Evolutionary conservation across 1,139 yeast genomes (phyloP).

Genomic region (Debaryomyces sp.): DNA sequence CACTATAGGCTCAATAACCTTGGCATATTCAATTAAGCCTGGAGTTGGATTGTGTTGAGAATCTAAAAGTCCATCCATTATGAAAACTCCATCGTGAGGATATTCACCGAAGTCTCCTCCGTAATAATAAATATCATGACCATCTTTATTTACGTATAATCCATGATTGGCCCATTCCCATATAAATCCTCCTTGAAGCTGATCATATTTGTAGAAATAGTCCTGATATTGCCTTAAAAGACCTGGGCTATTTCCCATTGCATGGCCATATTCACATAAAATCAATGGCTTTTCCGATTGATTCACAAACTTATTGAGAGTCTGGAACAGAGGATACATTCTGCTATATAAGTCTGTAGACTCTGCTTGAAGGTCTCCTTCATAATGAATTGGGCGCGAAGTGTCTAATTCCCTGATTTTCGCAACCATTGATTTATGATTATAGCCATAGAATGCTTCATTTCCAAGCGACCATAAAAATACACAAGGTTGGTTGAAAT

Average conservation of each 20-base stretch:
- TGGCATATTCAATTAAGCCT: constrained; percentile 29
- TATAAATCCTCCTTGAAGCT: constrained; percentile 36
- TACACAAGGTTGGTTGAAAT: constrained; percentile 33
- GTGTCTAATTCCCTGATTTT: constrained; percentile 24
- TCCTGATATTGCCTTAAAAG: constrained; percentile 32
- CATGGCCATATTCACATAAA: constrained; percentile 38
- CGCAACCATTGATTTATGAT: constrained; percentile 29
- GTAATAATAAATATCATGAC: constrained; percentile 23
- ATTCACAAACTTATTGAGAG: constrained; percentile 21
- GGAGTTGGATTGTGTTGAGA: constrained; percentile 37
- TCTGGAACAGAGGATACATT: constrained; percentile 30
- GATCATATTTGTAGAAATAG: constrained; percentile 26
- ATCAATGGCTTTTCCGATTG: constrained; percentile 27
- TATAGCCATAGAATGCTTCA: constrained; percentile 35
- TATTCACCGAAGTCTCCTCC: constrained; percentile 40
- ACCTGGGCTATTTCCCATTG: constrained; percentile 44
- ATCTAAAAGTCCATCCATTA: constrained; percentile 35
- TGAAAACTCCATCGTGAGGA: constrained; percentile 35
- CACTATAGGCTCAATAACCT: constrained; percentile 30
- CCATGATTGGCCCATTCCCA: constrained; percentile 47
- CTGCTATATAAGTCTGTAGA: constrained; percentile 30
- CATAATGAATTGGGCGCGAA: constrained; percentile 33
- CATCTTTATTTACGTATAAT: constrained; percentile 16
- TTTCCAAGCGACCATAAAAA: constrained; percentile 42
- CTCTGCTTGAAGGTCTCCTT: constrained; percentile 26